phyloP scores from a whole-genome alignment of 345 rosid species.

The Aurinia saxatilis region DNA sequence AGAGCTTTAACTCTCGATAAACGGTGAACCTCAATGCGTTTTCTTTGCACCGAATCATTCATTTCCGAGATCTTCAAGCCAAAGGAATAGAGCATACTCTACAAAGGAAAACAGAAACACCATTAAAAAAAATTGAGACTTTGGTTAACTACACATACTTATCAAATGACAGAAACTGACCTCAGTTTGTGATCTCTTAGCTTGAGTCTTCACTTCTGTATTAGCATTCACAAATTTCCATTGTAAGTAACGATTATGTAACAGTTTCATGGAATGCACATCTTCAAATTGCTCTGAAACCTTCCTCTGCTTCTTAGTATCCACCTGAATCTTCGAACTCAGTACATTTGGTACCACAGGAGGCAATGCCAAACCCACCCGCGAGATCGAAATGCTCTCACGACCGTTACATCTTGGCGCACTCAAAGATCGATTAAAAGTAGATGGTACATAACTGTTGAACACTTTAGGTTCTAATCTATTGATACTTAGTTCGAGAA shows the following conservation, averaged over 20 bases:
- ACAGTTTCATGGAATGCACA: slow-evolving; percentile 43
- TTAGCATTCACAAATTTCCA: slow-evolving; percentile 79
- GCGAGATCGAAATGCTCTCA: background rate
- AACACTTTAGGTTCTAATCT: background rate
- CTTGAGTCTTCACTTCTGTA: slow-evolving; percentile 33
- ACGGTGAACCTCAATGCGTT: slow-evolving; percentile 42
- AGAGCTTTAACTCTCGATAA: slow-evolving; percentile 33
- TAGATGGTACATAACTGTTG: background rate
- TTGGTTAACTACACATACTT: background rate
- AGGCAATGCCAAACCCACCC: slow-evolving; percentile 40
- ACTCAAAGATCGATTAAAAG: slow-evolving; percentile 6
- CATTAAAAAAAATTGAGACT: background rate
- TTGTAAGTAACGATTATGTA: slow-evolving; percentile 57
- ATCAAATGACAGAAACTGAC: slow-evolving; percentile 26
- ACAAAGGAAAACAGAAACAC: slow-evolving; percentile 7
- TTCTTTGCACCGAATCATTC: slow-evolving; percentile 43
- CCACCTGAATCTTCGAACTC: slow-evolving; percentile 24
- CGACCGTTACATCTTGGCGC: background rate
- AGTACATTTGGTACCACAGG: slow-evolving; percentile 47
- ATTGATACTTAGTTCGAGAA: slow-evolving; percentile 35
- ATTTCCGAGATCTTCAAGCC: slow-evolving; percentile 43
- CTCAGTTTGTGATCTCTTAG: slow-evolving; percentile 54
- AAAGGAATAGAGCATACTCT: slow-evolving; percentile 48
- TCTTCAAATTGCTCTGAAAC: slow-evolving; percentile 48
- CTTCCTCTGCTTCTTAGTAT: slow-evolving; percentile 39